Base-by-base conservation (phyloP, 257 asterid species). In the Nicotiana otophora region DNA sequence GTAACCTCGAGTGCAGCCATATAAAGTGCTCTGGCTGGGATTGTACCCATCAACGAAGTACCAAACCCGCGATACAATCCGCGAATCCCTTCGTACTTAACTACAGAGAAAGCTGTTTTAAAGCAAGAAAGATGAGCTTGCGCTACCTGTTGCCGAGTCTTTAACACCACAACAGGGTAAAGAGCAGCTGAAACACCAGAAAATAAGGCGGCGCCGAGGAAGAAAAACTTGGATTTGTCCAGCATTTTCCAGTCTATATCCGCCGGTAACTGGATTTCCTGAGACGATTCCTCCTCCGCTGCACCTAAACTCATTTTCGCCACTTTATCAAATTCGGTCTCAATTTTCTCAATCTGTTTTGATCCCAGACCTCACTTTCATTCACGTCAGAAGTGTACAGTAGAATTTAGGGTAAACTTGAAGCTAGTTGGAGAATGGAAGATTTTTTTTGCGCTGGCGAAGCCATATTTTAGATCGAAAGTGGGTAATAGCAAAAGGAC, bases 1-100 rank as follows among this genome's bases (percentile, higher is more conserved):
- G 98, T 93, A 60, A 90, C 88, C 90, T 93, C 98, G 3, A 93
- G 87, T 5, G 94, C 97, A 11, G 90, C 61, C 97, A 93, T 92
- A 87, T 92, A 93, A 54, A 93, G 62, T n/a, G 94, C 94, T 77
- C 98, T 84, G 30, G 97, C 95, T 10, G 97, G 98, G 36, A 93
- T 89, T n/a, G 97, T 92, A 5, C 98, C 98, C 7, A 89, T 89
- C 78, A 93, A 77, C 2, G 97, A 92, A 51, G 93, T 93, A 61
- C 98, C 97, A 17, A 92, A 93, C 67, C 98, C 98, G 17, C 94
- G 88, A 55, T 92, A 93, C 57, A 93, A 87, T 66, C 97, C 97
- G 10, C 92, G 89, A 53, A 90, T 20, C 10, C 98, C 97, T 62
- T 93, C 98, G 7, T 85, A 74, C 58, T 85, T 89, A 77, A 87